A percentile compares a stretch with the other conserved stretches of the same genome.
phyloP scores from a whole-genome alignment of 768 basidiomycete genomes.

The Russula virescens region DNA sequence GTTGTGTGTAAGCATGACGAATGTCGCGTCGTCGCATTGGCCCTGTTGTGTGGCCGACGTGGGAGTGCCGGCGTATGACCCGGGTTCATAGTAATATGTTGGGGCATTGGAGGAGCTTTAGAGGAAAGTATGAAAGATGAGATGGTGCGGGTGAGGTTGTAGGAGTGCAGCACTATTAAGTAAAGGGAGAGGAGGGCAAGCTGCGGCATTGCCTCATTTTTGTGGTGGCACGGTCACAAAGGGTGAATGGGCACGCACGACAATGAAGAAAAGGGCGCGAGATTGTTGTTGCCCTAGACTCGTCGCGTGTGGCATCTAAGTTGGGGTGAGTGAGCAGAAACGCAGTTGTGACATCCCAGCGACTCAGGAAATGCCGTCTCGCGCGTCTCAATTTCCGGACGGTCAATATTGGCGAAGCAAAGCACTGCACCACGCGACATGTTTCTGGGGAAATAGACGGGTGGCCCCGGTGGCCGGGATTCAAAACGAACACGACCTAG shows the following conservation, averaged over 20 bases:
- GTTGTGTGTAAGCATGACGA: conserved; percentile 58
- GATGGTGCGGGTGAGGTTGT: not conserved
- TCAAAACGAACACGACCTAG: too few species aligned
- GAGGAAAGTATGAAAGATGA: not conserved
- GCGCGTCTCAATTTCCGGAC: too few species aligned
- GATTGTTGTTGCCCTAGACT: not conserved
- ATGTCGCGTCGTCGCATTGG: conserved; percentile 31
- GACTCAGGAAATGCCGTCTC: too few species aligned
- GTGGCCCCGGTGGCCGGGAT: too few species aligned
- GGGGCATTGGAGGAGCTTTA: too few species aligned
- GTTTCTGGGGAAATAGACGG: too few species aligned
- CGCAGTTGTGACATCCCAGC: too few species aligned
- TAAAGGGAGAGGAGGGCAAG: not conserved
- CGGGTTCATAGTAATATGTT: too few species aligned
- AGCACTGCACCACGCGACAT: too few species aligned
- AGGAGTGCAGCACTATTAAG: not conserved
- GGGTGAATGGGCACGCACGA: conserved; percentile 2
- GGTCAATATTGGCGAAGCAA: too few species aligned
- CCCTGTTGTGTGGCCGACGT: not conserved
- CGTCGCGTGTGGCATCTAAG: not conserved
- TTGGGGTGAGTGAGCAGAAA: too few species aligned
- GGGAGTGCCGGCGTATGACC: too few species aligned
- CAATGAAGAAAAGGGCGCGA: not conserved
- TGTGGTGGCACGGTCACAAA: not conserved
- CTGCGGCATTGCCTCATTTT: not conserved